phyloP scores from a whole-genome alignment of 345 rosid species.

The Bruguiera gymnorhiza region DNA sequence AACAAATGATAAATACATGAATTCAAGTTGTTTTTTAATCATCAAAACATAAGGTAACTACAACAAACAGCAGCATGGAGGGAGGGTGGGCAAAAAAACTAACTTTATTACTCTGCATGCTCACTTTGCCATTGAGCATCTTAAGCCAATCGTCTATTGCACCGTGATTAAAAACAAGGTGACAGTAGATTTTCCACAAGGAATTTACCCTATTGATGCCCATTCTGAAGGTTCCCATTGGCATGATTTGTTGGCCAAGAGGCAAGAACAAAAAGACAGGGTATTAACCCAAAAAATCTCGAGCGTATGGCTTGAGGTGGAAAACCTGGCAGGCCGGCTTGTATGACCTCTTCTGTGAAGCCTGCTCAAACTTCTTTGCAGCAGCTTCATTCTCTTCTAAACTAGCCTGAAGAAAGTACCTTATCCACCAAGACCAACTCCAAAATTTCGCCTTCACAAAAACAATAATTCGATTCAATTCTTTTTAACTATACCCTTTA shows the following conservation, averaged over 20 bases:
- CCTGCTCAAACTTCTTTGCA: constrained; percentile 74
- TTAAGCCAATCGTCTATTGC: neutral
- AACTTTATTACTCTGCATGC: neutral
- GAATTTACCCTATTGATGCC: neutral
- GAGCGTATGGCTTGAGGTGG: constrained; percentile 64
- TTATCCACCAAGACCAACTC: constrained; percentile 88
- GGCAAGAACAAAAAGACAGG: neutral
- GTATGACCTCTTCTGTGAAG: constrained; percentile 52
- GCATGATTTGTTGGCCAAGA: neutral
- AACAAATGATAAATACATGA: neutral
- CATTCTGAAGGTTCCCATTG: neutral
- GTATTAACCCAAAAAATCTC: constrained; percentile 19
- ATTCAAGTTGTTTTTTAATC: no score
- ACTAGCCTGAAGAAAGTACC: constrained; percentile 52
- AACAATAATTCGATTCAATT: neutral
- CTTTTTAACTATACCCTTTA: neutral
- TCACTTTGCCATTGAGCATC: neutral
- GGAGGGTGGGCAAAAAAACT: neutral
- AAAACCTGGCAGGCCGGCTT: constrained; percentile 81
- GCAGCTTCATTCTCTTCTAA: constrained; percentile 70
- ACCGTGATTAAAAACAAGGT: neutral
- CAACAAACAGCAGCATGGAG: neutral
- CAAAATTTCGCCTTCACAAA: constrained; percentile 70
- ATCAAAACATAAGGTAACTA: neutral
- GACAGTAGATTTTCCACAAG: neutral